Conservation (phyloP, 106 monocot species). For the Allium fistulosum region DNA sequence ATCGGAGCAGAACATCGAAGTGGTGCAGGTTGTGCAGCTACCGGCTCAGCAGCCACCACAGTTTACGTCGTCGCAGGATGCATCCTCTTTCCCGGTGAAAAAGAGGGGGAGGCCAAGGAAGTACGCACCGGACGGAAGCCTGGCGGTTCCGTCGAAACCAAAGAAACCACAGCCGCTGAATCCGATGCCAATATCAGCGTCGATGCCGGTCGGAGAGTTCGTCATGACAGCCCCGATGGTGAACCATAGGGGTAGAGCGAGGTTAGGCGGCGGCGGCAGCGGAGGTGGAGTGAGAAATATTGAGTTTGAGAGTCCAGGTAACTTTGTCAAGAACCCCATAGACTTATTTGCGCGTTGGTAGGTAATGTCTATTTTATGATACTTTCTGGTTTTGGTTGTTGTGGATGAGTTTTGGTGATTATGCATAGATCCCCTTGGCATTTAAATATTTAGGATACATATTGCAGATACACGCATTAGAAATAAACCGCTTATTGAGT, state of each 20-base stretch:
- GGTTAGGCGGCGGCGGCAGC: conserved; percentile 33
- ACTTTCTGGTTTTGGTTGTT: too few relatives aligned
- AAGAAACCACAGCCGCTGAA: conserved; percentile 46
- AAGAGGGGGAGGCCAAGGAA: conserved; percentile 86
- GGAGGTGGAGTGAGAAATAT: neutral
- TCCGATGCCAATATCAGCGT: conserved; percentile 66
- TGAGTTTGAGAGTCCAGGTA: conserved; percentile 45
- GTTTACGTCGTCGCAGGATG: neutral
- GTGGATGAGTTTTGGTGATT: too few relatives aligned
- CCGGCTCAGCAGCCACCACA: neutral
- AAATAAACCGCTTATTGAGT: too few relatives aligned
- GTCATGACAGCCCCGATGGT: conserved; percentile 12
- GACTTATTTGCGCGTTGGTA: neutral
- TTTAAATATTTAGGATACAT: too few relatives aligned
- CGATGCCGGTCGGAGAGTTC: conserved; percentile 42
- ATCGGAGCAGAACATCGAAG: neutral
- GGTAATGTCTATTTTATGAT: too few relatives aligned
- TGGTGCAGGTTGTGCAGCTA: neutral
- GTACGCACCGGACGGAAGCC: conserved; percentile 73
- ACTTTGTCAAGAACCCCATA: neutral
- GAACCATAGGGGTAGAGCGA: conserved; percentile 70
- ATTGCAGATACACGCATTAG: too few relatives aligned
- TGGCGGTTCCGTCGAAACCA: conserved; percentile 38
- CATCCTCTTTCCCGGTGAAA: conserved; percentile 23
- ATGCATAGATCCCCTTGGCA: too few relatives aligned